phyloP scores from a whole-genome alignment of 1,284 basidiomycete genomes.

The Sutorius eximius region DNA sequence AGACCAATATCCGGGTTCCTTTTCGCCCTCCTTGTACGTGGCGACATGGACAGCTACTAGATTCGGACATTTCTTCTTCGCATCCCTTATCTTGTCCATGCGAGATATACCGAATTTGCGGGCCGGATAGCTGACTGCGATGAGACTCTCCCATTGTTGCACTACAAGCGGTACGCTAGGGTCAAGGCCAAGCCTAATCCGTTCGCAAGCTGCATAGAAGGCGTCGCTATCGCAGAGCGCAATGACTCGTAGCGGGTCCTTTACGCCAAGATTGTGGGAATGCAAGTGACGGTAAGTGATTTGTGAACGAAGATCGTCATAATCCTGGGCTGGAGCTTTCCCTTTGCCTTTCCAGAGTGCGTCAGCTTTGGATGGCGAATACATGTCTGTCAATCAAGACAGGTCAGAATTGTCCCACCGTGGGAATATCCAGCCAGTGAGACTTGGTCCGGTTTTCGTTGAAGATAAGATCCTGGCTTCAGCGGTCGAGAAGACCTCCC shows the following conservation, averaged over 20 bases:
- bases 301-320: constrained; percentile 57
- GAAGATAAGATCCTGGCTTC: too few relatives aligned
- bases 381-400: background rate
- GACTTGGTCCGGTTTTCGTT: too few relatives aligned
- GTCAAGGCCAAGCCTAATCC: constrained; percentile 76
- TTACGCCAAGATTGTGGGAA: constrained; percentile 61
- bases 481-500: too few relatives aligned
- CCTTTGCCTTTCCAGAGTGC: constrained; percentile 52
- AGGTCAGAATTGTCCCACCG: background rate
- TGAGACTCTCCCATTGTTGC: constrained; percentile 87
- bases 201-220: constrained; percentile 91
- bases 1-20: constrained; percentile 87
- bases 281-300: constrained; percentile 76
- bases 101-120: constrained; percentile 87
- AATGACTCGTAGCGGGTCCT: constrained; percentile 73
- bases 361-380: constrained; percentile 24
- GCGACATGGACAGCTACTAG: constrained; percentile 90
- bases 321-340: constrained; percentile 45
- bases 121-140: constrained; percentile 96
- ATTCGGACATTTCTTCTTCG: constrained; percentile 83
- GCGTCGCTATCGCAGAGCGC: constrained; percentile 95
- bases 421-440: too few relatives aligned
- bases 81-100: constrained; percentile 77
- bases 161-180: constrained; percentile 82
- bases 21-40: constrained; percentile 89